phyloP scores from a whole-genome alignment of 1,284 basidiomycete species.

The Schizophyllum commune region DNA sequence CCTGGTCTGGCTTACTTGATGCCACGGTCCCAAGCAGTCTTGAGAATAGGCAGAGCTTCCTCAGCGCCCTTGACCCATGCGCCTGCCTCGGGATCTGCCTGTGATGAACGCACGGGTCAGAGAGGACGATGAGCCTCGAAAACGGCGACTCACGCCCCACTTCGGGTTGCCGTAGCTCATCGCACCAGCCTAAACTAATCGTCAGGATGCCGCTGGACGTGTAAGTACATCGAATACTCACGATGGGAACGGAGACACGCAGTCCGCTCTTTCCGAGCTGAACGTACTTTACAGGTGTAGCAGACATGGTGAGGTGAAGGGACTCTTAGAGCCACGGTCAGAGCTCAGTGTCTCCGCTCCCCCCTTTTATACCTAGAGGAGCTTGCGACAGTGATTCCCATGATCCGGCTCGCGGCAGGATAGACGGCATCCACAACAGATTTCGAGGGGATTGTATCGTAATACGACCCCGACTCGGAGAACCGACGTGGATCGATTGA shows the following conservation, averaged over 20 bases:
- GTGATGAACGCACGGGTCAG: neutral
- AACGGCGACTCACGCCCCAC: slow-evolving; percentile 16
- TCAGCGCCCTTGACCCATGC: slow-evolving; percentile 6
- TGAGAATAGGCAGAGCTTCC: slow-evolving; percentile 21
- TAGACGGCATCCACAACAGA: too few relatives aligned
- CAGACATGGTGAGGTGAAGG: neutral
- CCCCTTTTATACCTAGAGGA: too few relatives aligned
- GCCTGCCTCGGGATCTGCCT: neutral
- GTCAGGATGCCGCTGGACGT: neutral
- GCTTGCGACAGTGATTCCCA: too few relatives aligned
- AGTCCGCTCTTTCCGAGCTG: slow-evolving; percentile 33
- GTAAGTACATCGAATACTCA: slow-evolving; percentile 10
- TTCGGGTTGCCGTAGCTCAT: slow-evolving; percentile 30
- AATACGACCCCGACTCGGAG: too few relatives aligned
- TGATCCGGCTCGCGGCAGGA: too few relatives aligned
- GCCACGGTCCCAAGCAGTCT: slow-evolving; percentile 39
- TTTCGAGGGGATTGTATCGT: too few relatives aligned
- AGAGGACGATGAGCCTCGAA: neutral
- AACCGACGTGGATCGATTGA: too few relatives aligned
- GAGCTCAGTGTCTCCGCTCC: too few relatives aligned
- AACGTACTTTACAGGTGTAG: neutral
- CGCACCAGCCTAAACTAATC: slow-evolving; percentile 22
- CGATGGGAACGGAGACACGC: slow-evolving; percentile 36
- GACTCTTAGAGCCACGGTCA: too few relatives aligned
- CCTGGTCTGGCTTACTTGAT: slow-evolving; percentile 17